Evolutionary conservation across 2,329 filamentous ascomycete species (phyloP).

Genomic region (Diaporthe vexans): DNA sequence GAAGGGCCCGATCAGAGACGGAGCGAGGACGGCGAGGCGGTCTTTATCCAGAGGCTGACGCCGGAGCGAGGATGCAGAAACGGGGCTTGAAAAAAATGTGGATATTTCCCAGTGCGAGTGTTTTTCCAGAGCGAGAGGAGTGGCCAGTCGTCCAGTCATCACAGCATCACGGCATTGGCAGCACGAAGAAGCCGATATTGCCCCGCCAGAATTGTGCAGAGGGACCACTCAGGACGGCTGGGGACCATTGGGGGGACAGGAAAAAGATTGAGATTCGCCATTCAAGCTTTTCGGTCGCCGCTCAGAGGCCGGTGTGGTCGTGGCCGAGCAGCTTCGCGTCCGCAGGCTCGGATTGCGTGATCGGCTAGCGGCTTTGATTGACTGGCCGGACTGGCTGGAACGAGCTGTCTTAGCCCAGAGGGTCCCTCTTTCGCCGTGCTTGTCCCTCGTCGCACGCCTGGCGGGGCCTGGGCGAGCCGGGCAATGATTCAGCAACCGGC

Average conservation of each 20-base stretch:
- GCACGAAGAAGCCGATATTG: slow-evolving; percentile 1
- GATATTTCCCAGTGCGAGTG: slow-evolving; percentile 25
- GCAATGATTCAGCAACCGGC: slow-evolving; percentile 32
- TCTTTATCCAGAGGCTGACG: slow-evolving; percentile 32
- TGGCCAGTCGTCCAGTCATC: slow-evolving; percentile 32
- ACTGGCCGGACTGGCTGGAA: slow-evolving; percentile 33
- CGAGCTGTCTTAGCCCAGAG: background rate
- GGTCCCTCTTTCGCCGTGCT: background rate
- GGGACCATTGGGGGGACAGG: slow-evolving; percentile 3
- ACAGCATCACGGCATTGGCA: slow-evolving; percentile 36
- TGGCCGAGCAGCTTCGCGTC: slow-evolving; percentile 36
- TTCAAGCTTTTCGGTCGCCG: slow-evolving; percentile 37
- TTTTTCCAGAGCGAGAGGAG: background rate
- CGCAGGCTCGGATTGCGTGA: slow-evolving; percentile 42
- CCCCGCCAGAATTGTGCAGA: slow-evolving; percentile 32
- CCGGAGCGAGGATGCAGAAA: slow-evolving; percentile 32
- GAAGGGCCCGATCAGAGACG: slow-evolving; percentile 12
- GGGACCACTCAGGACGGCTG: background rate
- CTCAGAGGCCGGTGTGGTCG: slow-evolving; percentile 10
- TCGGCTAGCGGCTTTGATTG: slow-evolving; percentile 39
- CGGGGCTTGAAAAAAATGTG: slow-evolving; percentile 19
- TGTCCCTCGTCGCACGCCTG: background rate
- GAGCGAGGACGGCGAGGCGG: slow-evolving; percentile 35
- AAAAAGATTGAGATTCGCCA: slow-evolving; percentile 24
- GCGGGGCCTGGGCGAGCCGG: slow-evolving; percentile 11